phyloP scores from a whole-genome alignment of 225 moss, liverwort and hornwort genomes.

The Anthoceros angustus region DNA sequence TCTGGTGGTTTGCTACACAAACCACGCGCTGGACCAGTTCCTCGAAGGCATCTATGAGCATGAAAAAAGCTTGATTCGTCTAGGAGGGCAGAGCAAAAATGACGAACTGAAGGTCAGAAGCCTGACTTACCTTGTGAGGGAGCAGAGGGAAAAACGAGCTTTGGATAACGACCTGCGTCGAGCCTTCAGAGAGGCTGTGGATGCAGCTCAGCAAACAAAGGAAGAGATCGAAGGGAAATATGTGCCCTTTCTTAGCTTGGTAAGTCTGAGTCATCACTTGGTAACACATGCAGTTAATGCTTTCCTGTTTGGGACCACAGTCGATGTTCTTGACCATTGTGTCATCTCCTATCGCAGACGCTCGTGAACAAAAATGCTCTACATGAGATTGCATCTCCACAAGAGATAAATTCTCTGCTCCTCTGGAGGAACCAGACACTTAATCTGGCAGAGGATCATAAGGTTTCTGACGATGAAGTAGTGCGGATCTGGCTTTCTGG shows the following conservation, averaged over 20 bases:
- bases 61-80: constrained; percentile 16
- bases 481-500: neutral
- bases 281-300: neutral
- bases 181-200: neutral
- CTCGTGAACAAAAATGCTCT: neutral
- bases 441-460: neutral
- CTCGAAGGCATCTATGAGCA: constrained; percentile 20
- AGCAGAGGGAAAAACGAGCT: constrained; percentile 2
- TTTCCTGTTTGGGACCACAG: neutral
- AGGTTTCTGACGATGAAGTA: neutral
- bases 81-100: constrained; percentile 21
- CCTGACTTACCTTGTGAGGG: constrained; percentile 9
- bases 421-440: neutral
- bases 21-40: constrained; percentile 35
- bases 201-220: neutral
- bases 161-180: constrained; percentile 7
- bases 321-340: too few relatives aligned
- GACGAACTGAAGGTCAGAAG: constrained; percentile 1
- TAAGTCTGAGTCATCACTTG: neutral
- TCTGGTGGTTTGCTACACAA: constrained; percentile 25
- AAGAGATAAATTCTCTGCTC: neutral
- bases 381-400: neutral
- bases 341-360: neutral
- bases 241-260: neutral
- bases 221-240: neutral